Evolutionary conservation across 352 stramenopile species (phyloP), one percentile per base, ranked within the genome.

Genomic region (Pythium oligandrum): DNA sequence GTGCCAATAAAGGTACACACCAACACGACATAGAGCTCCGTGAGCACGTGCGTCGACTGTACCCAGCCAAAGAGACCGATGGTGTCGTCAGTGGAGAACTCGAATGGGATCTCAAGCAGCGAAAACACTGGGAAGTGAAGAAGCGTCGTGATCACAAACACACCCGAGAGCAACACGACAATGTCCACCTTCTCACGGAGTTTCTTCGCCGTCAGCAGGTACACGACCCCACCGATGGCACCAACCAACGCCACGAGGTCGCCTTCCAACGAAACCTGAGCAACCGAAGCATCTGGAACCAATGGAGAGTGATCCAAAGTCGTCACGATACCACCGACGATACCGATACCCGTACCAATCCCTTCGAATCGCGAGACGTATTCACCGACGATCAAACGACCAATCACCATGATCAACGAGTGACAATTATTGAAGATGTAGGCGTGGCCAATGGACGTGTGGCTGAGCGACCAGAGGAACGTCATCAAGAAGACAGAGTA

Each of bases 341-440:
- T 80, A n/a, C 81, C 83, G 39, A 94, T 70, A 1, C 76, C 76
- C 36, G 79, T 90, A 17, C 83, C 83, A 30, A 90, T 65, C 8
- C 78, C 78, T 57, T 94, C 83, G 44, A 86, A 87, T 60, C 87
- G 70, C 11, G 75, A 83, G 11, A 94, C 74, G 45, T 78, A 78
- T 32, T 82, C 63, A 0, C 77, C 81, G 12, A 87, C 63, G 0
- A 86, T 36, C 17, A 90, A 50, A 3, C 79, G 77, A 0, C 74
- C 73, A 2, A 90, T 58, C 12, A 94, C 75, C 68, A 94, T 86
- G 30, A 92, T 68, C 47, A 92, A 61, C 55, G 81, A 92, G 58
- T 92, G 83, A 53, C 79, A 90, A 53, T 92, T 94, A 68, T 94
- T 92, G 73, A 92, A 90, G 57, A 92, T 90, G 52, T 90, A 92